Evolutionary conservation across 129 eudicot species (phyloP).

Genomic region (Pulicaria dysenterica): DNA sequence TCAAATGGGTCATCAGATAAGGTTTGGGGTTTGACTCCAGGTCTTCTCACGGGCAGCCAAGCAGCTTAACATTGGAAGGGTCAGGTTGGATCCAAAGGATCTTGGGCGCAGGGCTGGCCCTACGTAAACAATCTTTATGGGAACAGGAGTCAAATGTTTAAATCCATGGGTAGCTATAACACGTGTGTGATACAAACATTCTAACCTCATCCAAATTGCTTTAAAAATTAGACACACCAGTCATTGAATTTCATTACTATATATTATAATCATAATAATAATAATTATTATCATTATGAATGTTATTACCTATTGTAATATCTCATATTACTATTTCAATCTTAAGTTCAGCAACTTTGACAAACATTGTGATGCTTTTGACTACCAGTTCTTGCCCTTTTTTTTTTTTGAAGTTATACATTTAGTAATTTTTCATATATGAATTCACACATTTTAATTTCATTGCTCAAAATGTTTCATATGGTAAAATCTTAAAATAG

Average conservation of each 20-base stretch:
- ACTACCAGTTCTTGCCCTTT: conserved; percentile 1
- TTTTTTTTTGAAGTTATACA: conserved; percentile 10
- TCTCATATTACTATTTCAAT: neutral
- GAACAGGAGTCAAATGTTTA: neutral
- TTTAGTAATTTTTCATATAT: neutral
- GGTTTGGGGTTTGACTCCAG: too few species aligned
- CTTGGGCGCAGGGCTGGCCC: too few species aligned
- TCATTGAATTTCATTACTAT: neutral
- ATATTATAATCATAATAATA: neutral
- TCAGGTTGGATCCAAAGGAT: too few species aligned
- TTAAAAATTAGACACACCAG: too few species aligned
- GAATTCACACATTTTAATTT: neutral
- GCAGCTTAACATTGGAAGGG: too few species aligned
- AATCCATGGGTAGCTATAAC: neutral
- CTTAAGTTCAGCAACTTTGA: conserved; percentile 21
- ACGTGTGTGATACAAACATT: neutral
- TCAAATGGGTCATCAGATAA: conserved; percentile 9
- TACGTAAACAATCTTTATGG: too few species aligned
- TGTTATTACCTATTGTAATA: too few species aligned
- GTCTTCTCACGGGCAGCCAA: too few species aligned
- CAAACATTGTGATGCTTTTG: conserved; percentile 3
- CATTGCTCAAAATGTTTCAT: conserved; percentile 4
- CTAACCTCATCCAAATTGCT: too few species aligned
- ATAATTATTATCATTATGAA: too few species aligned
- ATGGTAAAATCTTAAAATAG: neutral